A percentile compares a stretch with the other conserved stretches of the same genome.
Evolutionary conservation across 2,329 filamentous ascomycete species (phyloP).

Genomic region (Apiospora malaysiana): DNA sequence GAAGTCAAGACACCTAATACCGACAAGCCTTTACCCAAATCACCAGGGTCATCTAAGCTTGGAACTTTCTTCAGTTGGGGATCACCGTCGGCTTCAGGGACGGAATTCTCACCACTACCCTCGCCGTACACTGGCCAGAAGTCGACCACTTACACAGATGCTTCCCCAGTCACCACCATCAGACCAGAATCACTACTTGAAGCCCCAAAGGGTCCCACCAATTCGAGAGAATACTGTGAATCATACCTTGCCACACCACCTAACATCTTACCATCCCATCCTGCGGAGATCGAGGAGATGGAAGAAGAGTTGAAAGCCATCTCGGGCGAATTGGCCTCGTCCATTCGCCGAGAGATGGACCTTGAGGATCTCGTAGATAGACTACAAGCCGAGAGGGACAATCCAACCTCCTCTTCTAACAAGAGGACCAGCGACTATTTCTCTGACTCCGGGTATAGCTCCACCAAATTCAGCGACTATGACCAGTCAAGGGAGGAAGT

Average conservation of each 20-base stretch:
- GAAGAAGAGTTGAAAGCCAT: constrained; percentile 95
- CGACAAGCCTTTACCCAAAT: constrained; percentile 62
- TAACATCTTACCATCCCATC: constrained; percentile 47
- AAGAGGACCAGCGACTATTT: constrained; percentile 96
- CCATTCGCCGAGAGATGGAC: constrained; percentile 95
- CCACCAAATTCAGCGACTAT: constrained; percentile 74
- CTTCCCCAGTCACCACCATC: constrained; percentile 46
- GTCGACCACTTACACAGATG: constrained; percentile 46
- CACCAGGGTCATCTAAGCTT: constrained; percentile 57
- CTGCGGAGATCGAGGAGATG: constrained; percentile 77
- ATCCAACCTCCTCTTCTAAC: constrained; percentile 59
- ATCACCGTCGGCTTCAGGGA: constrained; percentile 52
- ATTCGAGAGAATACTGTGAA: constrained; percentile 56
- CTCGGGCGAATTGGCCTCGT: constrained; percentile 88
- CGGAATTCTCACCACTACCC: constrained; percentile 56
- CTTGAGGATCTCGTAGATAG: constrained; percentile 92
- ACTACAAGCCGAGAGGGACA: constrained; percentile 76
- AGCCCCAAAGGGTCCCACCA: constrained; percentile 45
- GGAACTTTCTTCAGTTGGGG: constrained; percentile 62
- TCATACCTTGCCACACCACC: constrained; percentile 58
- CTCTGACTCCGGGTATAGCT: constrained; percentile 92
- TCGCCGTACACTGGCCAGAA: constrained; percentile 56
- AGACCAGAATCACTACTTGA: constrained; percentile 45
- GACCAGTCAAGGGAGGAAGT: constrained; percentile 73
- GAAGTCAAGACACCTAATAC: constrained; percentile 47